phyloP scores from a whole-genome alignment of 768 basidiomycete species.

The Fomitopsis pulvina region DNA sequence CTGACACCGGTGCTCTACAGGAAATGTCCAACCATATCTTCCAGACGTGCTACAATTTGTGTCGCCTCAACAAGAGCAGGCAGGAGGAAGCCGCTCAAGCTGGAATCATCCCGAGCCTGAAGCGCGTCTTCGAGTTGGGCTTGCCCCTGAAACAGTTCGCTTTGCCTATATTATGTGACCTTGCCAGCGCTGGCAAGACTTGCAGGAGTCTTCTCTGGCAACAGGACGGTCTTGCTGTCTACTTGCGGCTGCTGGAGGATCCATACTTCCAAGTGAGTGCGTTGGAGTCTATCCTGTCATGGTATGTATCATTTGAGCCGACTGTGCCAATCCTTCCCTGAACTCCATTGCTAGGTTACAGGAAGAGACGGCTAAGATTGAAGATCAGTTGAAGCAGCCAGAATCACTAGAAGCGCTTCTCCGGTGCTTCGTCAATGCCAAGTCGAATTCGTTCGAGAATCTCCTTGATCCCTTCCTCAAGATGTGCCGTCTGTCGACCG shows the following conservation, averaged over 20 bases:
- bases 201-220: conserved; percentile 90
- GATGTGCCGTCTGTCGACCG: conserved; percentile 74
- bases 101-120: conserved; percentile 88
- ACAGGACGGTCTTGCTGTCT: conserved; percentile 82
- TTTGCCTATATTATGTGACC: conserved; percentile 91
- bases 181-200: conserved; percentile 91
- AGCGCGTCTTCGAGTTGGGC: conserved; percentile 79
- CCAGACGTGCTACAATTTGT: conserved; percentile 96
- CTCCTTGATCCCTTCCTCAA: conserved; percentile 90
- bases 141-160: conserved; percentile 97
- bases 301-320: conserved; percentile 40
- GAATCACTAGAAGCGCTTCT: conserved; percentile 62
- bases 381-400: conserved; percentile 74
- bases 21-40: conserved; percentile 97
- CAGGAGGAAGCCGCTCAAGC: conserved; percentile 98
- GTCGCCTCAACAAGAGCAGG: conserved; percentile 86
- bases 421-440: conserved; percentile 75
- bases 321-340: background rate
- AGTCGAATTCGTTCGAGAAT: conserved; percentile 88
- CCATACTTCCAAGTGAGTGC: conserved; percentile 92
- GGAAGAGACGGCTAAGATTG: conserved; percentile 91
- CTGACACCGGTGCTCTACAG: conserved; percentile 32
- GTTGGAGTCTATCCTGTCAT: conserved; percentile 83
- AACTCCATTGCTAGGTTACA: conserved; percentile 58
- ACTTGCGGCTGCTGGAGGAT: conserved; percentile 71